Percentiles rank a stretch among this genome's conserved stretches.
phyloP scores from a whole-genome alignment of 2,329 filamentous ascomycete genomes.

The Colletotrichum graminicola region DNA sequence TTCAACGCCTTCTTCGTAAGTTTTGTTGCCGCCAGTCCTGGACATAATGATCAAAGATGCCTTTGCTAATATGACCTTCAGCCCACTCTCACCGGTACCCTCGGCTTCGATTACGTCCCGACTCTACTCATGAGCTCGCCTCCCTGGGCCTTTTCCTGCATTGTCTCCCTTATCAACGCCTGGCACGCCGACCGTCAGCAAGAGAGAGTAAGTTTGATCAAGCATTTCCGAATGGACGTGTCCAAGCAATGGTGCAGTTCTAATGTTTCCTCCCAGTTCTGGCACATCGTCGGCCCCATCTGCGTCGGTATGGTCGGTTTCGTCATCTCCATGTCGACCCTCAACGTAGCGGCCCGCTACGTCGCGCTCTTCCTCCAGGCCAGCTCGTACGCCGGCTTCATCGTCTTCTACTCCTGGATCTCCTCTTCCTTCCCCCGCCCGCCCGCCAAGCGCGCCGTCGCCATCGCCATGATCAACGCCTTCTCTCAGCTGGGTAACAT shows the following conservation, averaged over 20 bases:
- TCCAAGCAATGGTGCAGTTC: not conserved
- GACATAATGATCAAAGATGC: not conserved
- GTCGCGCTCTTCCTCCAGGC: conserved; percentile 71
- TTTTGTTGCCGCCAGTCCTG: conserved; percentile 11
- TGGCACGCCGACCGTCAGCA: conserved; percentile 68
- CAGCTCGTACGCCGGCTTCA: conserved; percentile 65
- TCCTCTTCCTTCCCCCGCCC: conserved; percentile 68
- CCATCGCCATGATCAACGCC: conserved; percentile 71
- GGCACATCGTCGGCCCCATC: conserved; percentile 68
- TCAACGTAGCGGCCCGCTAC: conserved; percentile 68
- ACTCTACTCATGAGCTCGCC: conserved; percentile 69
- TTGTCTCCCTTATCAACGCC: conserved; percentile 66
- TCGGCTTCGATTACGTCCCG: conserved; percentile 65
- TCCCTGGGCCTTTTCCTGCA: conserved; percentile 70
- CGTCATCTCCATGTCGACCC: conserved; percentile 70
- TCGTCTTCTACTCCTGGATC: conserved; percentile 71
- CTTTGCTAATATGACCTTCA: conserved; percentile 40
- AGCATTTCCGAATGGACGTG: no score
- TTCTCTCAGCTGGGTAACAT: conserved; percentile 70
- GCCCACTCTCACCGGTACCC: conserved; percentile 64
- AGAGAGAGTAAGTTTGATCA: conserved; percentile 59
- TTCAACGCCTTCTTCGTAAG: conserved; percentile 70
- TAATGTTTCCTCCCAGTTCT: conserved; percentile 56
- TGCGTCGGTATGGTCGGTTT: conserved; percentile 67
- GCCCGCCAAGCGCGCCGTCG: conserved; percentile 71